Base-by-base conservation (phyloP, 805 yeast genomes). In the Phaffomyces thermotolerans region DNA sequence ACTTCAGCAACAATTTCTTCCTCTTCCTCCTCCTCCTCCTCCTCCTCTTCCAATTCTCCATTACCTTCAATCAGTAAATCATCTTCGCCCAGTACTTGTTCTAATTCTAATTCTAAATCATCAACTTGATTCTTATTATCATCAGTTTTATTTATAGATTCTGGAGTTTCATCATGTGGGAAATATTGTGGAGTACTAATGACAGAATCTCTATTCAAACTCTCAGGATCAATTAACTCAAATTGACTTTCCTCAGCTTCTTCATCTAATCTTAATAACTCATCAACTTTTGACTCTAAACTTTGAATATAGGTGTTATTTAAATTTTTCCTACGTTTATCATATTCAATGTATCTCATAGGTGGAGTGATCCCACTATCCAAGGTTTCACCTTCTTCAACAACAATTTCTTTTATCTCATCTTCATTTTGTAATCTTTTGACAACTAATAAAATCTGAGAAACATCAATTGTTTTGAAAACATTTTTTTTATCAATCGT, bases 401-500 rank as follows among this genome's bases (percentile, higher is more conserved):
- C 47, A 6, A 52, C 50, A 9, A 72, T 43, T 3, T 61, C 62
- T 40, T 69, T 71, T 8, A 72, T 67, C 20, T 76, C 79, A n/a
- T 67, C 68, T 32, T 75, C 78, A 15, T 60, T 53, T 13, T 66
- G 60, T 6, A 79, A 66, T 14, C 72, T 67, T 44, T 76, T 79
- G 8, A 88, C 70, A 7, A 91, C 91, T 6, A 90, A 64, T 41
- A 93, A 66, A 68, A 93, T 85, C 63, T 93, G 97, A 43, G 84
- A 78, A 7, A 91, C 70, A 61, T 93, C 98, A 30, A 87, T 71
- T 0, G 95, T 79, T 58, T 93, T 93, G 67, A 84, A 82, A 23
- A 93, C 75, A 58, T 88, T 93, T 60, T 91, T 91, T 56, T 79
- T 76, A 60, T 93, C 99, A 22, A 90, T 76, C 6, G 96, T 81